Evolutionary conservation across 106 monocot species (phyloP), one percentile per base, ranked within the genome.

Genomic region (Phalaenopsis aphrodite): DNA sequence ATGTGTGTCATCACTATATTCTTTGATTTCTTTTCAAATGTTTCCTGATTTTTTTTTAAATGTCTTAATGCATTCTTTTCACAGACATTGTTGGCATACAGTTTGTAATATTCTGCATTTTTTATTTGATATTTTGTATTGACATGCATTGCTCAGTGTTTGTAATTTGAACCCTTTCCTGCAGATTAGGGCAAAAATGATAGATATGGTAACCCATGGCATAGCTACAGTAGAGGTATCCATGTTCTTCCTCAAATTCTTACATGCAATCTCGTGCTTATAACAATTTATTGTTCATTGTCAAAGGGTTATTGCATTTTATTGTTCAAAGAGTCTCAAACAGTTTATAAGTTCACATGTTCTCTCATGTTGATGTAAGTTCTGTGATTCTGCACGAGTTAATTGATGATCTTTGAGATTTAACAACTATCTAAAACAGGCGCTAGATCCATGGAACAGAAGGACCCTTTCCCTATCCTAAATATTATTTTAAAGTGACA

Each of bases 131-230:
- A 74, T 18, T 18, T 74, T 74, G 17, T 3, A 45, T 45, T 74
- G 45, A 37, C 11, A 74, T 74, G 42, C 21, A 69, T 61, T 21
- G 21, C 1, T 19, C 21, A 14, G 5, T 61, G 61, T 21, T 61
- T 12, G 10, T 52, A 11, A 18, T 30, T 76, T 76, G 30, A 9
- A 24, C 48, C 47, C 23, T 76, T 12, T 21, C 19, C 21, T 77
- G 75, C 88, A 99, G 99, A 71, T 91, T 36, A 91, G 99, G 75
- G 88, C 87, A 42, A 88, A 89, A 80, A 99, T 99, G 99, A 95
- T 90, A 83, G 99, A 99, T 81, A 91, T 95, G 95, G 99, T 99
- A 49, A 87, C 94, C 39, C 85, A 89, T 85, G 89, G 93, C 37
- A 74, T 82, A 55, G 94, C 94, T 81, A 93, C 88, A 15, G 43